Conservation (phyloP, 768 basidiomycete species). For the Collybiopsis luxurians region DNA sequence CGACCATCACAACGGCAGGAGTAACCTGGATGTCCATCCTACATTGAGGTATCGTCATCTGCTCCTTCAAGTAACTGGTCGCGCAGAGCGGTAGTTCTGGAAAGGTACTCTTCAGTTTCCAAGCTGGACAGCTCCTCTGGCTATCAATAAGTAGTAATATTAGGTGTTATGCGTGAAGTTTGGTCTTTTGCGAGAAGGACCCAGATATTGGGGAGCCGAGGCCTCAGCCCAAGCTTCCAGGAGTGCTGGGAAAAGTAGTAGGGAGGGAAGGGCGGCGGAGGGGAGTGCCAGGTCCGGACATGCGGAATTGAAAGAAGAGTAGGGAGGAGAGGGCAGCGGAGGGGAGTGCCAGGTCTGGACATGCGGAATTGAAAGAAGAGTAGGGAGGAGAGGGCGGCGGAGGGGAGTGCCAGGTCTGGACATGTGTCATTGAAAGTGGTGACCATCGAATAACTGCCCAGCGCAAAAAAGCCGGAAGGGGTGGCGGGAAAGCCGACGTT, state of each 20-base stretch:
- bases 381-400: conserved; percentile 20
- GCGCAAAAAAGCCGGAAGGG: not conserved
- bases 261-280: conserved; percentile 21
- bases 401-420: conserved; percentile 15
- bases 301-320: no score
- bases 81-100: conserved; percentile 32
- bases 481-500: no score
- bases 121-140: conserved; percentile 41
- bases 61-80: conserved; percentile 24
- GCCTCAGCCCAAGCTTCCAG: not conserved
- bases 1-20: no score
- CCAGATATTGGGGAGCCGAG: no score
- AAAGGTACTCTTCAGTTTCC: conserved; percentile 11
- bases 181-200: conserved; percentile 12
- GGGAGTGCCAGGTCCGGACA: conserved; percentile 15
- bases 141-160: conserved; percentile 40
- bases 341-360: no score
- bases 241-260: conserved; percentile 13
- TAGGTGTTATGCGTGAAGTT: conserved; percentile 31
- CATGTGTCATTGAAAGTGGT: not conserved
- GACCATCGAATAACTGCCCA: not conserved
- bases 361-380: not conserved
- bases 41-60: conserved; percentile 13
- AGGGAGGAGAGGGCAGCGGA: no score
- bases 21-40: conserved; percentile 4